Base-by-base conservation (phyloP, 345 rosid species). In the Eutrema yunnanense region DNA sequence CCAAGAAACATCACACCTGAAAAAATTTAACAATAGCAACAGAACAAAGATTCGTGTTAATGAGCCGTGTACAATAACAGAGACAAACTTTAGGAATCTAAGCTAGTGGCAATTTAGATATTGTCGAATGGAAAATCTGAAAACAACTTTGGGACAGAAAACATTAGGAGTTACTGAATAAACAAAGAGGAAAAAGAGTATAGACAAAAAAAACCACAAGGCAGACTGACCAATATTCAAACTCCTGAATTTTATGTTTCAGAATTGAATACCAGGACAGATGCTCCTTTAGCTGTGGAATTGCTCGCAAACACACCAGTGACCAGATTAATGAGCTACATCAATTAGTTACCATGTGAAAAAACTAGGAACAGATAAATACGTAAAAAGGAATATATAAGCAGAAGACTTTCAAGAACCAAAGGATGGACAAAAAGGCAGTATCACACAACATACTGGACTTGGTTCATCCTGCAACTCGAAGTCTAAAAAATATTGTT, bases 1-100 rank as follows among this genome's bases (percentile, higher is more conserved):
- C 99, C 99, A 88, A 78, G 85, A 86, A 84, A 90, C 92, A 84
- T 87, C 88, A 87, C 78, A 76, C 93, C 97, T 92, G 96, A 82
- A 81, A 84, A 83, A 6, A 70, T 12, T 1, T 48, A 82, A 73
- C 64, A 82, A 78, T 74, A 49, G 73, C 81, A 73, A 79, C 82
- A 85, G 84, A 76, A 75, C 80, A 69, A 74, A 46, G 77, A 80
- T 84, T 85, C 80, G 81, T 82, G 82, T 59, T 74, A 66, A 52
- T 72, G 57, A 73, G 74, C 44, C 34, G n/a, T 62, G 76, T 57
- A 69, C 9, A 47, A 81, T 56, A 63, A 42, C 59, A 81, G 34
- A 63, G 44, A 62, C 51, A 53, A 56, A 29, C 36, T 41, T 19
- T 41, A 30, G 22, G 4, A 32, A 27, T 36, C 48, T 55, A 55